These are phyloP conservation scores for Lipomyces kockii DNA, from an alignment of 805 yeast species.

Conservation along the genomic window DNA sequence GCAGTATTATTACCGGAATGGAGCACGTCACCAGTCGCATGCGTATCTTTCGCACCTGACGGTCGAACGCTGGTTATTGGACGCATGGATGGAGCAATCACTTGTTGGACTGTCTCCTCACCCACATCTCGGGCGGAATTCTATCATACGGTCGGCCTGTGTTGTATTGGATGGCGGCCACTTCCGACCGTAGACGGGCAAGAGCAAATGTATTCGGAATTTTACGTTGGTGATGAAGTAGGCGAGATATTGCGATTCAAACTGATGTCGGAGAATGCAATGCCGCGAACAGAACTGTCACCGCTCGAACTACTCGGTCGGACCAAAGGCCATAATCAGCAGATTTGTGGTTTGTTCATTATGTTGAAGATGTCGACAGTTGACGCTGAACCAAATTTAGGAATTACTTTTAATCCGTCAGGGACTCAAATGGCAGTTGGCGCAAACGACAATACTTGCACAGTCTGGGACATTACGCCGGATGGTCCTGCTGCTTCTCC, in stretches of 20 bases:
- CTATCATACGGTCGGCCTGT: conserved; percentile 35
- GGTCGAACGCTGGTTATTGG: conserved; percentile 59
- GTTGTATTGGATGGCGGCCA: conserved; percentile 39
- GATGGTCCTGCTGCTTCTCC: conserved; percentile 50
- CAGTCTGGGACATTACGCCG: conserved; percentile 67
- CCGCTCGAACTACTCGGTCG: conserved; percentile 19
- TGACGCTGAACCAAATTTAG: conserved; percentile 42
- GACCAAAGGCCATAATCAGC: conserved; percentile 39
- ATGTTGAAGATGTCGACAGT: background rate
- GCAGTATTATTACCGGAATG: conserved; percentile 52
- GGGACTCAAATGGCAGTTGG: conserved; percentile 72
- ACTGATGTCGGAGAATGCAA: background rate
- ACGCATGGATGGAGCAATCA: conserved; percentile 59
- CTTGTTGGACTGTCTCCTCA: conserved; percentile 48
- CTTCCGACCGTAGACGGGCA: background rate
- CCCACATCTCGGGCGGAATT: conserved; percentile 24
- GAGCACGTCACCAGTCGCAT: conserved; percentile 41
- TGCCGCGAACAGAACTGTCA: background rate
- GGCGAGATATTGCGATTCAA: conserved; percentile 36
- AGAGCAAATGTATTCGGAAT: conserved; percentile 19
- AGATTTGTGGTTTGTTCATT: conserved; percentile 39
- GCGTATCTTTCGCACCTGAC: conserved; percentile 60
- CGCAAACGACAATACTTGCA: conserved; percentile 79
- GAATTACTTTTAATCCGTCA: conserved; percentile 62
- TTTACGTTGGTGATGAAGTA: conserved; percentile 40